These are phyloP conservation scores for Trypanosoma caninum DNA, from an alignment of 208 protist species.

Conservation along the genomic window DNA sequence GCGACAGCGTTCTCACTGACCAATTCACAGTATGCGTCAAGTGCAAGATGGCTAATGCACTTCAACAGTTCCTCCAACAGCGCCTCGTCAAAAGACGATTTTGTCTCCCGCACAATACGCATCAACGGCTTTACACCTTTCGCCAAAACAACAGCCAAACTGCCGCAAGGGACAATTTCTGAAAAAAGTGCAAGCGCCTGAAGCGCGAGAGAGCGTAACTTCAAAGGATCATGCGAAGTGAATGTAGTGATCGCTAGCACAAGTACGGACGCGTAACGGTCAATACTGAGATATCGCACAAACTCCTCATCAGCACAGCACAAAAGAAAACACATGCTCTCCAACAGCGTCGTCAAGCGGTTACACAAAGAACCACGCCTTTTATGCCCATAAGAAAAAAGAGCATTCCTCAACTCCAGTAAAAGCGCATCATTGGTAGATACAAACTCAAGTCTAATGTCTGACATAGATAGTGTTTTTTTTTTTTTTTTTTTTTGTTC, in stretches of 20 bases:
- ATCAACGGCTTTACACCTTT: constrained; percentile 26
- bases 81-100: not conserved
- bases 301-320: constrained; percentile 35
- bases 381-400: not conserved
- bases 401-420: not conserved
- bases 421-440: not conserved
- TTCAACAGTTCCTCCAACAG: constrained; percentile 62
- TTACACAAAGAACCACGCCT: not conserved
- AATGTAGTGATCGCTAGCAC: constrained; percentile 3
- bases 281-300: constrained; percentile 15
- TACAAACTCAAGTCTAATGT: not conserved
- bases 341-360: constrained; percentile 4
- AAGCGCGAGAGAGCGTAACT: constrained; percentile 18
- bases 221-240: not conserved
- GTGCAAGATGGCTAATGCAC: constrained; percentile 47
- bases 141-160: constrained; percentile 28
- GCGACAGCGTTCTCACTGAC: constrained; percentile 26
- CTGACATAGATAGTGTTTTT: not conserved
- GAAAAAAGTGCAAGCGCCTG: constrained; percentile 55
- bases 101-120: constrained; percentile 10
- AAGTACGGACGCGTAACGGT: constrained; percentile 13
- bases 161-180: constrained; percentile 51
- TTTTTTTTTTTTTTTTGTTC: not conserved
- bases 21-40: constrained; percentile 30
- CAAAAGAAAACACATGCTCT: constrained; percentile 23